These are phyloP conservation scores for Aspergillus sp. DNA, from an alignment of 2,329 filamentous ascomycete species.

Conservation along the genomic window DNA sequence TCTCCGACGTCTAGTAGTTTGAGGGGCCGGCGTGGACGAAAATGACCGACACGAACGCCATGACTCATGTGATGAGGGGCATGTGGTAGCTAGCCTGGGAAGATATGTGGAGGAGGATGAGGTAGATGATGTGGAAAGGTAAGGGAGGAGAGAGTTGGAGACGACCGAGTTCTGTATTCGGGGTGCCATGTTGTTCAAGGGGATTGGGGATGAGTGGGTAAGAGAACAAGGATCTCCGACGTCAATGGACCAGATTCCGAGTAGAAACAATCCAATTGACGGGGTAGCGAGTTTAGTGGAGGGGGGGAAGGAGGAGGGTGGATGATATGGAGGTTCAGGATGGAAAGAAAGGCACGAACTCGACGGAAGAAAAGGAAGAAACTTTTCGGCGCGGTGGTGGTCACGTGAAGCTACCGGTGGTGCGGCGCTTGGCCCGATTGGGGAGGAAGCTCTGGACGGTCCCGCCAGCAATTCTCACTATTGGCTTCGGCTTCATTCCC, in stretches of 20 bases:
- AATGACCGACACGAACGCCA: constrained; percentile 33
- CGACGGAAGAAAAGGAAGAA: constrained; percentile 27
- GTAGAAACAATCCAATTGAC: constrained; percentile 21
- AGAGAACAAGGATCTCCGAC: neutral
- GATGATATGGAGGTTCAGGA: neutral
- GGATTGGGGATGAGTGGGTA: neutral
- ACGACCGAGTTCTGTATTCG: constrained; percentile 42
- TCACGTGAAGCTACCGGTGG: constrained; percentile 15
- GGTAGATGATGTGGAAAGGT: constrained; percentile 32
- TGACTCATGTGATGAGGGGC: constrained; percentile 16
- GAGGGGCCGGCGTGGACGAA: constrained; percentile 34
- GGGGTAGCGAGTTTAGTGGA: constrained; percentile 1
- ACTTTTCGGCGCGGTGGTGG: constrained; percentile 28
- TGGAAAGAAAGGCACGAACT: constrained; percentile 12
- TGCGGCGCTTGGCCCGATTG: neutral
- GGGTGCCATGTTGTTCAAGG: constrained; percentile 36
- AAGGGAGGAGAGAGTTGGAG: constrained; percentile 37
- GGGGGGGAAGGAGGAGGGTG: constrained; percentile 16
- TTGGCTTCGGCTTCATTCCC: too few species aligned
- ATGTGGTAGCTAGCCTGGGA: constrained; percentile 9
- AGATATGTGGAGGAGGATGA: constrained; percentile 21
- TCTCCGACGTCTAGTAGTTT: constrained; percentile 55
- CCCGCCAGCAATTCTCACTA: too few species aligned
- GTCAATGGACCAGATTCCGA: constrained; percentile 5
- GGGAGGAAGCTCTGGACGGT: neutral